Evolutionary conservation across 2,329 filamentous ascomycete species (phyloP), one percentile per base, ranked within the genome.

Genomic region (Sclerotinia trifoliorum): DNA sequence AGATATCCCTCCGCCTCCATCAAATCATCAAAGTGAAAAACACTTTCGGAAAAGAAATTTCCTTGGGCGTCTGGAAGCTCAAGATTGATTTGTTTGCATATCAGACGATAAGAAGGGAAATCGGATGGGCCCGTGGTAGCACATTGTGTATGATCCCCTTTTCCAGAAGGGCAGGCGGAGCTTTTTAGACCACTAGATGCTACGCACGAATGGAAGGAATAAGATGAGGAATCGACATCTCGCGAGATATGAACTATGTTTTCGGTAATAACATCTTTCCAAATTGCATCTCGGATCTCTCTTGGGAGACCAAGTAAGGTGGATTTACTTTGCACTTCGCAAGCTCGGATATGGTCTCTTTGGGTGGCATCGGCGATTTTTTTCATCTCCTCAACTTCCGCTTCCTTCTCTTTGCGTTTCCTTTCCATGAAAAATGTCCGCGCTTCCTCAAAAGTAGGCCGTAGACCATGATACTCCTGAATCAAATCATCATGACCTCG

Each of bases 1-100:
- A 75, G 26, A 29, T 67, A 74, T n/a, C 65, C 24, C 15, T 68
- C 67, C 0, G 73, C 71, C 19, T 51, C 65, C 11, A 57, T 11
- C 32, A 72, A 19, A 49, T 72, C 62, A 15, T 66, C 64, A 48
- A 74, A 75, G 26, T 75, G 73, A 6, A 75, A 70, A 24, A 70
- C 72, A 54, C 69, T 73, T 4, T 62, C 32, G 2, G 70, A 66
- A 24, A 69, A 71, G 21, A 74, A 69, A 13, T 51, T 57, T 11
- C 15, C 24, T 15, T 69, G 35, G 10, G n/a, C 19, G 15, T 66
- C 57, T 2, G 67, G 69, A 3, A 72, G 54, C 17, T 74, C 73
- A 3, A 70, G 44, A 8, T 64, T 44, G 26, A 74, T 71, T 49
- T 72, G 68, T 49, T 69, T 74, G 68, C 73, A 74, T 21, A 70